These are phyloP conservation scores for Catharanthus roseus DNA, from an alignment of 257 asterid species.

Conservation along the genomic window DNA sequence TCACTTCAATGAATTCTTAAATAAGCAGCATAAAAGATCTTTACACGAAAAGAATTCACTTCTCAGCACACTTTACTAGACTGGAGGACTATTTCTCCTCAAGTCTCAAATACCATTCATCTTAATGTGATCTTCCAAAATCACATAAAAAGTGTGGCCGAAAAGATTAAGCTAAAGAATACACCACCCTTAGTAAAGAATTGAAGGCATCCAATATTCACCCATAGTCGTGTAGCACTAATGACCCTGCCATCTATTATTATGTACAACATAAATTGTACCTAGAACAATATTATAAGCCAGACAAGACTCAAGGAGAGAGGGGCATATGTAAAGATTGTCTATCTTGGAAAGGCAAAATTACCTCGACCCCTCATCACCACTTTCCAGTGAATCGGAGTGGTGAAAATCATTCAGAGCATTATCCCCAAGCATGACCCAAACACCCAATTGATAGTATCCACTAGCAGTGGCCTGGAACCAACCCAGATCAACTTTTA, in stretches of 20 bases:
- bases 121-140: neutral
- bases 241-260: neutral
- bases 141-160: neutral
- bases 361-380: constrained; percentile 65
- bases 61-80: neutral
- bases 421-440: constrained; percentile 74
- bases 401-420: constrained; percentile 56
- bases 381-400: constrained; percentile 45
- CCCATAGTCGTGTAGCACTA: neutral
- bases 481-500: constrained; percentile 90
- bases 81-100: neutral
- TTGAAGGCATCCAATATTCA: neutral
- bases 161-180: neutral
- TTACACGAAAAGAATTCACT: neutral
- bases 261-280: neutral
- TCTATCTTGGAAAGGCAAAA: neutral
- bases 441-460: constrained; percentile 81
- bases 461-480: constrained; percentile 93
- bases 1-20: neutral
- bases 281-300: neutral
- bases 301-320: neutral
- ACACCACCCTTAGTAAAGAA: neutral
- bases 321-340: neutral
- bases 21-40: neutral
- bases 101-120: neutral